These are phyloP conservation scores for Phytophthora cryptogea DNA, from an alignment of 352 stramenopile species.

Conservation along the genomic window DNA sequence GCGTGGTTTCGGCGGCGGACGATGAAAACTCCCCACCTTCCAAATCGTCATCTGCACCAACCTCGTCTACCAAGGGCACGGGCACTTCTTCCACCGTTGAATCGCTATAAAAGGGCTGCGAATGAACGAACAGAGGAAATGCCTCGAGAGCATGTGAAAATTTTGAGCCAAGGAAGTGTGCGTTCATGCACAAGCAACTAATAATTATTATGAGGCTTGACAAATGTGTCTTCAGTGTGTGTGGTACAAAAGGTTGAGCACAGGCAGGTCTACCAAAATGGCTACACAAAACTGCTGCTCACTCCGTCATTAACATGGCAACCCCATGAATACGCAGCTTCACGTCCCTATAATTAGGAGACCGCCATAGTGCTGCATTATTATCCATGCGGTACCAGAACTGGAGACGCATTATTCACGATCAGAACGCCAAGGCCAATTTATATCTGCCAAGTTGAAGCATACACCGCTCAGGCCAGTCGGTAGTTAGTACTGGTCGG, in stretches of 20 bases:
- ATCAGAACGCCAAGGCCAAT: conserved; percentile 33
- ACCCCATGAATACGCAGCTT: too few relatives aligned
- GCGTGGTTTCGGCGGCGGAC: conserved; percentile 58
- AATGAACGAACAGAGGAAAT: conserved; percentile 1
- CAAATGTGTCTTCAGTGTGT: neutral
- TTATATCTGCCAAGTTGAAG: conserved; percentile 1
- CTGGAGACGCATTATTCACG: conserved; percentile 17
- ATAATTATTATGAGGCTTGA: conserved; percentile 32
- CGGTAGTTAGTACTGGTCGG: conserved; percentile 10
- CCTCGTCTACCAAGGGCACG: conserved; percentile 1
- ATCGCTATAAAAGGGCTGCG: conserved; percentile 24
- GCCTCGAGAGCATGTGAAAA: conserved; percentile 1
- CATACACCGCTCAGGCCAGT: conserved; percentile 12
- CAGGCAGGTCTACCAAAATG: conserved; percentile 6
- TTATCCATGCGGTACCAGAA: conserved; percentile 14
- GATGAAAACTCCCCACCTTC: conserved; percentile 30
- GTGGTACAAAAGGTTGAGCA: too few relatives aligned
- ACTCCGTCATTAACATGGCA: neutral
- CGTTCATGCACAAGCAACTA: conserved; percentile 3
- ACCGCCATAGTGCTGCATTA: neutral
- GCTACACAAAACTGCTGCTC: conserved; percentile 2
- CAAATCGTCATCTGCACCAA: conserved; percentile 8
- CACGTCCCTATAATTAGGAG: conserved; percentile 17
- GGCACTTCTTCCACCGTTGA: conserved; percentile 20
- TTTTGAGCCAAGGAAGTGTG: conserved; percentile 8